Evolutionary conservation across 352 stramenopile genomes (phyloP).

Genomic region (Phytophthora constricta): DNA sequence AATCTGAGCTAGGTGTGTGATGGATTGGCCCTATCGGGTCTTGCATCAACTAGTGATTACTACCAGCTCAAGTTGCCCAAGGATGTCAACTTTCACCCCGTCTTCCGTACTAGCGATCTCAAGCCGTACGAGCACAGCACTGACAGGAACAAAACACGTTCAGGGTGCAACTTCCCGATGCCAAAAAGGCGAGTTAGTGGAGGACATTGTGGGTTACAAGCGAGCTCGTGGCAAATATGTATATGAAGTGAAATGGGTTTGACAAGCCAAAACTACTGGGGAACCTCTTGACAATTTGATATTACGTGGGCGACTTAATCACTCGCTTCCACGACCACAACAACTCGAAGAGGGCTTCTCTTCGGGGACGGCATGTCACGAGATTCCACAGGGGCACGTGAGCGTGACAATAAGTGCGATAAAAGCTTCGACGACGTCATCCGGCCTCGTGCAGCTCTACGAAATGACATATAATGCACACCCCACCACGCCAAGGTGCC

Average conservation of each 20-base stretch:
- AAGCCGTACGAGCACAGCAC: neutral
- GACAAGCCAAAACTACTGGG: constrained; percentile 7
- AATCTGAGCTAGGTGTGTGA: constrained; percentile 1
- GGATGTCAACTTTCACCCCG: neutral
- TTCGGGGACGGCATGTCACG: constrained; percentile 4
- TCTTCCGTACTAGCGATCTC: neutral
- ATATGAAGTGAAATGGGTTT: constrained; percentile 15
- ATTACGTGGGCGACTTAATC: constrained; percentile 13
- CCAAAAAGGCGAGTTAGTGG: neutral
- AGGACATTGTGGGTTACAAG: constrained; percentile 14
- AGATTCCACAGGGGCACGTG: neutral
- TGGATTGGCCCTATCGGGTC: neutral
- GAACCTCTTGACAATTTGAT: constrained; percentile 12
- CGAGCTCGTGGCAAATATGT: constrained; percentile 5
- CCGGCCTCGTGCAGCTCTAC: neutral
- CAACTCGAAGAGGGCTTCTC: neutral
- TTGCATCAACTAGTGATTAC: neutral
- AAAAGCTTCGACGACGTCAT: neutral
- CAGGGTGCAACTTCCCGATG: neutral
- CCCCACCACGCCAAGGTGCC: neutral
- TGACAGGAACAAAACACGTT: neutral
- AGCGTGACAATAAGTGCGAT: neutral
- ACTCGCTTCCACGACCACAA: constrained; percentile 11
- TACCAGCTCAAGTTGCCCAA: neutral
- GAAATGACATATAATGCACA: neutral